Percentiles rank a stretch among this genome's conserved stretches.
phyloP scores from a whole-genome alignment of 768 basidiomycete species.

The Fomitopsis pulvina region DNA sequence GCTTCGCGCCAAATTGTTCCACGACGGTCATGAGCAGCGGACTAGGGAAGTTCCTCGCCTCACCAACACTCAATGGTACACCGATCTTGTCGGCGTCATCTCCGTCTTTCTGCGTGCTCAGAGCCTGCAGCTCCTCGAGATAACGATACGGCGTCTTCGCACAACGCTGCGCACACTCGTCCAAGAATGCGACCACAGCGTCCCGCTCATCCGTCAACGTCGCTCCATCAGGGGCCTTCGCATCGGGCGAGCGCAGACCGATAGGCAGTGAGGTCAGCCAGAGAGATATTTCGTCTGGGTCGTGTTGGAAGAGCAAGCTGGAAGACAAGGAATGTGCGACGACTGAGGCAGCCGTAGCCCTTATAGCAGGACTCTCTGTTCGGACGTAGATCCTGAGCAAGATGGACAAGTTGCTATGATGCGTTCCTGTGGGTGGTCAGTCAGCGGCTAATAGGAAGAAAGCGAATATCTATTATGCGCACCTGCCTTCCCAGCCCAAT shows the following conservation, averaged over 20 bases:
- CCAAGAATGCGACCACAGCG: constrained; percentile 61
- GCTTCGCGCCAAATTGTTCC: constrained; percentile 70
- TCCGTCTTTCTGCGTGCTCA: constrained; percentile 16
- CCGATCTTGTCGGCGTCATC: not conserved
- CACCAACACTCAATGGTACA: constrained; percentile 7
- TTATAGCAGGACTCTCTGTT: constrained; percentile 45
- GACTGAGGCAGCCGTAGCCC: constrained; percentile 43
- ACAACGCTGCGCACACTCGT: constrained; percentile 81
- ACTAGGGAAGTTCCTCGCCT: constrained; percentile 43
- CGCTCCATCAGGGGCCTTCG: constrained; percentile 45
- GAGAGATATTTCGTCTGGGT: constrained; percentile 57
- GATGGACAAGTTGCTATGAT: constrained; percentile 64
- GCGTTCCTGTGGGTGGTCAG: constrained; percentile 20
- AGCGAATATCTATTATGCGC: no score
- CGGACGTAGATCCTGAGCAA: constrained; percentile 59
- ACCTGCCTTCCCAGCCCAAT: constrained; percentile 74
- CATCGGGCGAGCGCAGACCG: constrained; percentile 27
- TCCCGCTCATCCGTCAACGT: constrained; percentile 49
- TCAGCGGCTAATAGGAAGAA: no score
- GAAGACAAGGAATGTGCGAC: constrained; percentile 58
- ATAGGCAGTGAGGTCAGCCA: constrained; percentile 70
- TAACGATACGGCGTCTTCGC: constrained; percentile 82
- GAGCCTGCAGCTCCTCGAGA: constrained; percentile 57
- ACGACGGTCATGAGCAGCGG: constrained; percentile 76
- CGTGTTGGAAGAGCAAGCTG: constrained; percentile 78